Percentiles rank a stretch among this genome's conserved stretches.
These are phyloP conservation scores for Crithidia brevicula DNA, from an alignment of 208 protist species.

Conservation along the genomic window DNA sequence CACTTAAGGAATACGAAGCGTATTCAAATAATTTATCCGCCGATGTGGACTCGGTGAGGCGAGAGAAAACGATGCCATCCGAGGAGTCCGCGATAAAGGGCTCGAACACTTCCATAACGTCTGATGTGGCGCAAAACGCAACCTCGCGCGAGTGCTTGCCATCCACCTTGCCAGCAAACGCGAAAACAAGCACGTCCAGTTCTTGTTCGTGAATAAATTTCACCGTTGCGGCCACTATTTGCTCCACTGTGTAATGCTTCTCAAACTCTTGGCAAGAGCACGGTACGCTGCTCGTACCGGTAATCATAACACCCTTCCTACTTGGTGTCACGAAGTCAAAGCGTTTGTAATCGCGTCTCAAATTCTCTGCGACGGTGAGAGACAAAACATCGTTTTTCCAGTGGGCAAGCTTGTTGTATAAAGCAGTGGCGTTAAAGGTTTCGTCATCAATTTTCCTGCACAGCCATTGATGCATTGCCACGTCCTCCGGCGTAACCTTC, in stretches of 20 bases:
- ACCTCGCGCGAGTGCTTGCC: conserved; percentile 68
- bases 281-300: conserved; percentile 80
- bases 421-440: conserved; percentile 8
- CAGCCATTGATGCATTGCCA: conserved; percentile 59
- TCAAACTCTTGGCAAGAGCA: conserved; percentile 66
- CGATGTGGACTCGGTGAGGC: conserved; percentile 20
- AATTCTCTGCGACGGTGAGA: conserved; percentile 71
- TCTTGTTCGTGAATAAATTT: conserved; percentile 48
- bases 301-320: conserved; percentile 21
- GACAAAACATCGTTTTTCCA: conserved; percentile 82
- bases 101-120: conserved; percentile 41
- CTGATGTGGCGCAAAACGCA: conserved; percentile 44
- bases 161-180: conserved; percentile 62
- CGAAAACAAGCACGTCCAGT: conserved; percentile 64
- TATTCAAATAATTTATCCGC: conserved; percentile 32
- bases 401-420: conserved; percentile 58
- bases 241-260: conserved; percentile 25
- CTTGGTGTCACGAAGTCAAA: conserved; percentile 51
- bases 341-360: conserved; percentile 83
- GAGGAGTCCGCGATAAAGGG: conserved; percentile 41
- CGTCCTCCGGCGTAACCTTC: conserved; percentile 77
- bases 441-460: conserved; percentile 14
- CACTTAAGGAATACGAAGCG: conserved; percentile 64
- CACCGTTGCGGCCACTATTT: conserved; percentile 36
- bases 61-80: conserved; percentile 39